These are phyloP conservation scores for Russula foetens DNA, from an alignment of 768 basidiomycete species.

Conservation along the genomic window DNA sequence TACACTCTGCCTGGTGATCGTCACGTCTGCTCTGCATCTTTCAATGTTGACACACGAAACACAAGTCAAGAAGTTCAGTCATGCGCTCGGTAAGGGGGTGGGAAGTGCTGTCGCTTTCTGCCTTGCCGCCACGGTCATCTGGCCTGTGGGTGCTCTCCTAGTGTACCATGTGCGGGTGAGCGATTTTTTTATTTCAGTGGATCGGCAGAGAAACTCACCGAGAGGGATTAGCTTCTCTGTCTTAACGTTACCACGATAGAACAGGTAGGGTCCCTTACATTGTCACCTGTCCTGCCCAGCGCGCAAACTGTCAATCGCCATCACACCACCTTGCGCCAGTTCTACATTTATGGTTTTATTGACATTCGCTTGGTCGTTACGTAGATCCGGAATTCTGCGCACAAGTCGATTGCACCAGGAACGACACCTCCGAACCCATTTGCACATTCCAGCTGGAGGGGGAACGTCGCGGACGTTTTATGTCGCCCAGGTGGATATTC, in stretches of 20 bases:
- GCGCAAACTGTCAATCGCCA: conserved; percentile 1
- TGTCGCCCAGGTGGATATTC: conserved; percentile 76
- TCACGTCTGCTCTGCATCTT: conserved; percentile 78
- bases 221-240: conserved; percentile 51
- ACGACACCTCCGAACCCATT: conserved; percentile 79
- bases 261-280: conserved; percentile 43
- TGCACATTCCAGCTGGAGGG: conserved; percentile 65
- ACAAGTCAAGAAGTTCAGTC: conserved; percentile 35
- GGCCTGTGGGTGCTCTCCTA: conserved; percentile 75
- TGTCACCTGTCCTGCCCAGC: conserved; percentile 13
- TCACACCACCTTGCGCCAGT: conserved; percentile 12
- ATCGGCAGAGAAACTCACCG: conserved; percentile 5
- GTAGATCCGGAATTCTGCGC: conserved; percentile 81
- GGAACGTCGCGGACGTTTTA: conserved; percentile 67
- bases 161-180: conserved; percentile 82
- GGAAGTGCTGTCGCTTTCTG: conserved; percentile 80
- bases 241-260: conserved; percentile 95
- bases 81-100: conserved; percentile 42
- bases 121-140: conserved; percentile 63
- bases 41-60: conserved; percentile 53
- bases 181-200: conserved; percentile 8
- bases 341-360: conserved; percentile 12
- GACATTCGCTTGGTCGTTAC: conserved; percentile 15
- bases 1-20: conserved; percentile 65
- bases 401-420: conserved; percentile 57